Evolutionary conservation across 805 yeast species (phyloP), one percentile per base, ranked within the genome.

Genomic region (Hanseniaspora pseudoguilliermondii): DNA sequence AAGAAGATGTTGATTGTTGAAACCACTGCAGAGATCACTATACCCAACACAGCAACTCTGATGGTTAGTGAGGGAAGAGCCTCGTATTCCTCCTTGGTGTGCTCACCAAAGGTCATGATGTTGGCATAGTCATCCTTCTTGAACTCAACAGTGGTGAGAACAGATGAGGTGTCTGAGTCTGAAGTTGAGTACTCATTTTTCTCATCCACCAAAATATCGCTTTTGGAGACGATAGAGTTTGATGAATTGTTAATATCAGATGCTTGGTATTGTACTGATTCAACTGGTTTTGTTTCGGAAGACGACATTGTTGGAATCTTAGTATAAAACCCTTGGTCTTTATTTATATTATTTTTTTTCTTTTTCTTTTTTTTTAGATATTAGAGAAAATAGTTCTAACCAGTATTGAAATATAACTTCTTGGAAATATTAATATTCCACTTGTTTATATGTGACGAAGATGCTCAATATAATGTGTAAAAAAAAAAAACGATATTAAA

Each of bases 1-100:
- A 82, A 82, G 63, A 81, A 77, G 50, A 85, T 70, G 54, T 81
- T 82, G 60, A 81, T 85, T 51, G 61, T 69, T 13, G 81, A 76
- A 18, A 79, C 81, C n/a, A 80, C 80, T 20, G 82, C 76, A 10
- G 86, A 42, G 7, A 55, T 44, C 10, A 55, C 41, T 5, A 55
- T 23, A 29, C 47, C 46, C 16, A 55, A 18, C 25, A 55, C 57
- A 29, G 35, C 32, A 6, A 49, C 48, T 55, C 57, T 49, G 23
- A 55, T 49, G 5, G 57, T 55, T 21, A 55, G 43, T 4, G 57
- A 18, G 5, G 57, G 57, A 18, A 55, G 23, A 7, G 47, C 50
- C n/a, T 55, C 57, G 40, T 55, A 55, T 21, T 55, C 53, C 16
- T 48, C 54, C 20, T 42, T 38, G 10, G 57, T 55, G 48, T 49